These are phyloP conservation scores for Talaromyces sp. DNA, from an alignment of 2,329 filamentous ascomycete genomes.

Conservation along the genomic window DNA sequence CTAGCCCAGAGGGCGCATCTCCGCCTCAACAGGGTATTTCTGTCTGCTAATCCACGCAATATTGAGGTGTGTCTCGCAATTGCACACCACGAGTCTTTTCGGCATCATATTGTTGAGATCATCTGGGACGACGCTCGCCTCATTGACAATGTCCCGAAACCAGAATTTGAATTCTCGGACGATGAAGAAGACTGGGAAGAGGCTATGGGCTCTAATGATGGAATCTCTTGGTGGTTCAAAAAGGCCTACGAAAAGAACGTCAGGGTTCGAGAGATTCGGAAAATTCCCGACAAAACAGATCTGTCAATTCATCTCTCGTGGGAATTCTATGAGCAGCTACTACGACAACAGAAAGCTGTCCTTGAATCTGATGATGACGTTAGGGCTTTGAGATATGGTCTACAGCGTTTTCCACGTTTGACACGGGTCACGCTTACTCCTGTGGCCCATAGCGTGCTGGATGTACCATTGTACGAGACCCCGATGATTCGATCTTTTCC, in stretches of 20 bases:
- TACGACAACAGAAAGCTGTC: conserved; percentile 32
- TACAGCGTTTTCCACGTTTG: conserved; percentile 36
- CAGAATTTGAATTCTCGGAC: not conserved
- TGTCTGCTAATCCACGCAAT: conserved; percentile 42
- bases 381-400: conserved; percentile 32
- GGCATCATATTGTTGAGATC: conserved; percentile 35
- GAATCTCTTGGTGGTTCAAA: not conserved
- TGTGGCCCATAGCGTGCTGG: conserved; percentile 37
- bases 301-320: conserved; percentile 19
- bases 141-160: not conserved
- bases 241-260: not conserved
- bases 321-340: conserved; percentile 32
- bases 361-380: conserved; percentile 28
- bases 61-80: conserved; percentile 37
- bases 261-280: not conserved
- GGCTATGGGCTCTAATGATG: not conserved
- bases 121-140: conserved; percentile 28
- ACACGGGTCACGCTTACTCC: conserved; percentile 40
- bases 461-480: conserved; percentile 40
- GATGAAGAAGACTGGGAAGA: not conserved
- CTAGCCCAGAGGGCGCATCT: conserved; percentile 22
- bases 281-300: not conserved
- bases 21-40: conserved; percentile 36
- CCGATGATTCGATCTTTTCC: conserved; percentile 45
- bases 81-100: conserved; percentile 35